Evolutionary conservation across 805 yeast genomes (phyloP), one percentile per base, ranked within the genome.

Genomic region (Cyberlindnera japonica): DNA sequence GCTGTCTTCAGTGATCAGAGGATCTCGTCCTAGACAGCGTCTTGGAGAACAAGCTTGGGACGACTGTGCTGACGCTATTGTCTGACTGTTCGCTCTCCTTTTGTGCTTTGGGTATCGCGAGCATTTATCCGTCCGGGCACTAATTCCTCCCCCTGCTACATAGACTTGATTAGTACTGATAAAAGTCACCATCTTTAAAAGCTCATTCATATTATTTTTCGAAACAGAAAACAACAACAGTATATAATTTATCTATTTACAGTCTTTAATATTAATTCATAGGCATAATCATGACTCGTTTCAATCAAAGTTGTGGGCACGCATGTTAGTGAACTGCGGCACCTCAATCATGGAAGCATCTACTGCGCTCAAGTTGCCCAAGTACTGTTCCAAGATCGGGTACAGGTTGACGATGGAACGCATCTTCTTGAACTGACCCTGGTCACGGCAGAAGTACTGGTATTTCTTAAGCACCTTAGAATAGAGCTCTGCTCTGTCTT

Each of bases 401-500:
- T 40, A 47, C 13, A 47, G 14, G 29, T 49, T 49, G 13, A 37
- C 48, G 32, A 45, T 42, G 17, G 17, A 24, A 22, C 39, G 44
- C 30, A 49, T 24, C 30, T 35, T 44, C 10, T 25, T 19, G 28
- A 38, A 44, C 37, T 54, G 58, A 11, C 18, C 15, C 3, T 18
- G 19, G 38, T 56, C 58, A 50, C 58, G 59, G 40, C 57, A 54
- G 43, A 40, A 56, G 32, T 38, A 31, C 33, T 48, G 50, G 42
- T 45, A 56, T n/a, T 45, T 37, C 22, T 46, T 48, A 17, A 54
- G 38, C 12, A 54, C 28, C 37, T 55, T 49, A 17, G 44, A 48
- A 38, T 51, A 56, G 2, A 56, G 36, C 37, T 43, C 50, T 18
- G 48, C 47, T 26, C 49, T 43, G n/a, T 42, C 41, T 23, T 37